These are phyloP conservation scores for Leptoxyphium fumago DNA, from an alignment of 2,329 filamentous ascomycete genomes.

Conservation along the genomic window DNA sequence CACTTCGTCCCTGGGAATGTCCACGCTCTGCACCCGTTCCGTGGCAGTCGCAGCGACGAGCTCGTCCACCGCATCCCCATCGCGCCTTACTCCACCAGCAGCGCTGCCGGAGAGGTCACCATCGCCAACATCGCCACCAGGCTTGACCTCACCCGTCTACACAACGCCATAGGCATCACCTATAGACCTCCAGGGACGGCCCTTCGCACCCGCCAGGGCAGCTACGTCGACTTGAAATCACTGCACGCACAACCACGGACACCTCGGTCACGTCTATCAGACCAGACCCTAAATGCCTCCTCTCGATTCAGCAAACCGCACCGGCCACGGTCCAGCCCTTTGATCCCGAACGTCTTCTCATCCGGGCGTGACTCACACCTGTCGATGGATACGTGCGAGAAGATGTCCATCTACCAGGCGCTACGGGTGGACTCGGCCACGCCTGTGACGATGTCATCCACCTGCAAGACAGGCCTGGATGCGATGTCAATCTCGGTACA, in stretches of 20 bases:
- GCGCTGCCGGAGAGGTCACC: conserved; percentile 51
- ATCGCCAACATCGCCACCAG: conserved; percentile 51
- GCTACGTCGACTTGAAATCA: conserved; percentile 22
- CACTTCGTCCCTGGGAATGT: conserved; percentile 44
- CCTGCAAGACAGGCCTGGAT: conserved; percentile 1
- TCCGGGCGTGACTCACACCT: neutral
- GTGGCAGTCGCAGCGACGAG: conserved; percentile 20
- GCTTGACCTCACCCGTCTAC: conserved; percentile 44
- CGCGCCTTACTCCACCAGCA: conserved; percentile 36
- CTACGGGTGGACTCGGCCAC: neutral
- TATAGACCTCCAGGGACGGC: conserved; percentile 44
- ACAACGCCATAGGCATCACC: conserved; percentile 57
- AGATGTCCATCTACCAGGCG: conserved; percentile 3
- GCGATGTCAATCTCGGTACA: conserved; percentile 2
- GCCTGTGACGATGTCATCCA: neutral
- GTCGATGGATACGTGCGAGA: neutral
- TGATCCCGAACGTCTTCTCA: neutral
- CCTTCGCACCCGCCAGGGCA: conserved; percentile 20
- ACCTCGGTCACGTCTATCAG: neutral
- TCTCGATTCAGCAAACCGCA: conserved; percentile 3
- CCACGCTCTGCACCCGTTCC: conserved; percentile 29
- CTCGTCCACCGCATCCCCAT: conserved; percentile 38
- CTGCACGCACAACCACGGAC: conserved; percentile 18
- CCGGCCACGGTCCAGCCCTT: conserved; percentile 3
- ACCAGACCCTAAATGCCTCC: conserved; percentile 1